These are phyloP conservation scores for Mucor indicus DNA, from an alignment of 371 early-diverging fungal species.

Conservation along the genomic window DNA sequence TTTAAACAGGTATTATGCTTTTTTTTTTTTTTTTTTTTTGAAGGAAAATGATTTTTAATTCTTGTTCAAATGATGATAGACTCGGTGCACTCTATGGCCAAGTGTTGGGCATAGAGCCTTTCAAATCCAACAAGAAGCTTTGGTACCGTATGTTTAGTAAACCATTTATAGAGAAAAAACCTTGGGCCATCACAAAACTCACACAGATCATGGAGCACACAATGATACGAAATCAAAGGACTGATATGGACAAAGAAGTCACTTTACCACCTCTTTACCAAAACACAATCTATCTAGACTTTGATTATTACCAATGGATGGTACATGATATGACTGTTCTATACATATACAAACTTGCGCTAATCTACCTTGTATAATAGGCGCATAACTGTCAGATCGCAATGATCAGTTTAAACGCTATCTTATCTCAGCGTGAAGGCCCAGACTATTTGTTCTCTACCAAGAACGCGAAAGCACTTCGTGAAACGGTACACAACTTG, in stretches of 20 bases:
- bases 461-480: conserved; percentile 50
- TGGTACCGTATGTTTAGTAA: conserved; percentile 37
- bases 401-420: conserved; percentile 64
- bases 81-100: conserved; percentile 47
- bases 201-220: conserved; percentile 51
- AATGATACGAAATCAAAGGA: conserved; percentile 66
- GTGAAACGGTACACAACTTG: conserved; percentile 59
- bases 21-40: conserved; percentile 1
- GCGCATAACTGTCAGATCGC: conserved; percentile 65
- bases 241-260: conserved; percentile 53
- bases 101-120: conserved; percentile 52
- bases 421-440: conserved; percentile 56
- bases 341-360: too few species aligned
- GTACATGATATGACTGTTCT: too few species aligned
- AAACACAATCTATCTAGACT: conserved; percentile 46
- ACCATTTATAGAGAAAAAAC: conserved; percentile 40
- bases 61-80: conserved; percentile 11
- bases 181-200: conserved; percentile 38
- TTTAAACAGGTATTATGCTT: conserved; percentile 16
- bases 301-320: conserved; percentile 60
- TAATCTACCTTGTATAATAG: too few species aligned
- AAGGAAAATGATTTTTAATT: neutral
- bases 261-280: conserved; percentile 62
- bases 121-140: conserved; percentile 30
- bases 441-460: conserved; percentile 73